Base-by-base conservation (phyloP, 768 basidiomycete species). In the Psilocybe tampanensis region DNA sequence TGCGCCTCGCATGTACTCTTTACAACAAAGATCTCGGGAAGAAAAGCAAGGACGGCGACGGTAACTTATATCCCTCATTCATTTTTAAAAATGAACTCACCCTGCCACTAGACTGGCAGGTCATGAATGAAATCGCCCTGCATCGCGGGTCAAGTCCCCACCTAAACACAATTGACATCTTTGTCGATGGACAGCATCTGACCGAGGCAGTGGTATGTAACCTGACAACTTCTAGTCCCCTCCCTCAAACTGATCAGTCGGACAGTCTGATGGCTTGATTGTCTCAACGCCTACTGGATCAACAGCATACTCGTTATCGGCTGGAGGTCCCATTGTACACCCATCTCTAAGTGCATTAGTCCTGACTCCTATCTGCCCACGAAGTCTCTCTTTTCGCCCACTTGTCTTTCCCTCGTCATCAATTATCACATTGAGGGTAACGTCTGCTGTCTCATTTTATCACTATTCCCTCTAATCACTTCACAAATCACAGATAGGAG, bases 281-380 rank as follows among this genome's bases (percentile, higher is more conserved):
- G 86, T 98, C 52, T 94, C 94, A 7, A 98, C 95, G 1, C 95
- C 95, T 19, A 98, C 95, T 2, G 95, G 95, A 6, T 97, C 95
- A 19, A 97, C 95, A 2, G 95, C 95, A 15, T 97, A 98, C 72
- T 97, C 95, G 0, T 80, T 98, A 21, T 96, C 94, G 2, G 92
- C 95, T 0, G 95, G 95, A 32, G 95, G 95, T 22, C 95, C 95
- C 3, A 97, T 98, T 62, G 94, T 97, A 0, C 95, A 97, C 60
- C 95, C 95, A 2, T 92, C 92, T 2, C 76, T 95, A 36, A 91
- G 90, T 57, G 92, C 94, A 1, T 81, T 97, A 49, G 90, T 98
- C 13, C 76, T 98, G 41, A 96, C 95, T 1, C 95, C 95, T n/a
- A 96, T 98, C 62, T 95, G 94, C 66, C 95, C 95, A 47, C 83